A percentile compares a stretch with the other conserved stretches of the same genome.
phyloP scores from a whole-genome alignment of 495 filamentous ascomycete genomes.

The Lophiotrema nucula region DNA sequence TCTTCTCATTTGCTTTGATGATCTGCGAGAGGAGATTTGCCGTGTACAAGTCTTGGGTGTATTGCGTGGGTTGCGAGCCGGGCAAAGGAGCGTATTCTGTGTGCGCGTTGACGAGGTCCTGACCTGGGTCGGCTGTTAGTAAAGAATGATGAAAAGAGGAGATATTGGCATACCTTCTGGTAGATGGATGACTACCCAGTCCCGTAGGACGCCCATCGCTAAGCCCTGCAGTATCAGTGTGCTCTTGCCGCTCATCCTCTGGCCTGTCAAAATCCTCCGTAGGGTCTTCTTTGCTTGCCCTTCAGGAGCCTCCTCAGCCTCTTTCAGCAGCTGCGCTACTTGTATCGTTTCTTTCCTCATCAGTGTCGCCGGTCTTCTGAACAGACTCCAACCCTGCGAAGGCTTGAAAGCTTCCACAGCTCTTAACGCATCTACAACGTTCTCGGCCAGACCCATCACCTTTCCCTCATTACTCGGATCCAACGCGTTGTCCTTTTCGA shows the following conservation, averaged over 20 bases:
- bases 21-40: constrained; percentile 70
- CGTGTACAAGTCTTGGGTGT: constrained; percentile 73
- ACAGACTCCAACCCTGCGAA: constrained; percentile 85
- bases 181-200: constrained; percentile 85
- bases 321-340: constrained; percentile 60
- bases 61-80: constrained; percentile 57
- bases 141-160: background rate
- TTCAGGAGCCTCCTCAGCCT: constrained; percentile 45
- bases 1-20: constrained; percentile 64
- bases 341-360: constrained; percentile 72
- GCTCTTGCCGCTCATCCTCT: constrained; percentile 77
- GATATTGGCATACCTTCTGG: constrained; percentile 71
- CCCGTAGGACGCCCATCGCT: constrained; percentile 75
- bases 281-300: constrained; percentile 58
- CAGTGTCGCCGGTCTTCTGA: constrained; percentile 73
- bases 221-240: constrained; percentile 81
- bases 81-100: constrained; percentile 76
- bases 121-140: constrained; percentile 53
- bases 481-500: constrained; percentile 46
- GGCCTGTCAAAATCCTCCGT: constrained; percentile 69
- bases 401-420: constrained; percentile 84
- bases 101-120: constrained; percentile 73
- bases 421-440: constrained; percentile 73
- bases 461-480: constrained; percentile 57
- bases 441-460: constrained; percentile 67